Percentiles rank a stretch among this genome's conserved stretches.
Evolutionary conservation across 1,139 yeast species (phyloP).

Genomic region (Candida sp.): DNA sequence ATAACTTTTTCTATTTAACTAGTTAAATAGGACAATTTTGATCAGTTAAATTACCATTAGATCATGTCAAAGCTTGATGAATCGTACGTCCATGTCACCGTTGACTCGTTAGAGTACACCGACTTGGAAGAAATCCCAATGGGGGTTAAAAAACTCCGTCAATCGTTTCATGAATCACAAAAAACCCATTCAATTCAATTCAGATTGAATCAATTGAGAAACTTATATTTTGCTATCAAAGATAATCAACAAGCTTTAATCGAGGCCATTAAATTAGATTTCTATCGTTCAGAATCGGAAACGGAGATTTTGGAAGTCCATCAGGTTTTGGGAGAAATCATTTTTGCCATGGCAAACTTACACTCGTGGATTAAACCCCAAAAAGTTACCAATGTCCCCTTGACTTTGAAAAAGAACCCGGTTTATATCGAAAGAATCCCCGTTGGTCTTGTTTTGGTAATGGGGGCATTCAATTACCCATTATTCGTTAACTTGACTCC

Average conservation of each 20-base stretch:
- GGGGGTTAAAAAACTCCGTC: conserved; percentile 39
- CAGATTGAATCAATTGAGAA: conserved; percentile 62
- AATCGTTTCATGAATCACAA: conserved; percentile 42
- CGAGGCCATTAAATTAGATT: conserved; percentile 62
- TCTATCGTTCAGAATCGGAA: conserved; percentile 62
- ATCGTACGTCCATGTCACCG: conserved; percentile 1
- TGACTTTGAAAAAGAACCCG: conserved; percentile 41
- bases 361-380: conserved; percentile 60
- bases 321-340: conserved; percentile 51
- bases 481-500: conserved; percentile 62
- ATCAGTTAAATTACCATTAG: too few species aligned
- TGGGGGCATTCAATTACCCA: conserved; percentile 90
- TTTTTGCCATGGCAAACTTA: conserved; percentile 56
- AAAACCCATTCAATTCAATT: conserved; percentile 53
- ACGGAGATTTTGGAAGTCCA: conserved; percentile 53
- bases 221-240: conserved; percentile 59
- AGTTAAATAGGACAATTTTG: too few species aligned
- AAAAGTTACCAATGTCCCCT: conserved; percentile 40
- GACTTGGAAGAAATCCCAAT: conserved; percentile 48
- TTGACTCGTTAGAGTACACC: conserved; percentile 25
- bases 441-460: conserved; percentile 69
- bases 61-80: not conserved
- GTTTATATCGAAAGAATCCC: conserved; percentile 64
- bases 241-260: conserved; percentile 58
- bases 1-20: too few species aligned